Base-by-base conservation (phyloP, 78 protist genomes). In the Monocercomonoides exilis region DNA sequence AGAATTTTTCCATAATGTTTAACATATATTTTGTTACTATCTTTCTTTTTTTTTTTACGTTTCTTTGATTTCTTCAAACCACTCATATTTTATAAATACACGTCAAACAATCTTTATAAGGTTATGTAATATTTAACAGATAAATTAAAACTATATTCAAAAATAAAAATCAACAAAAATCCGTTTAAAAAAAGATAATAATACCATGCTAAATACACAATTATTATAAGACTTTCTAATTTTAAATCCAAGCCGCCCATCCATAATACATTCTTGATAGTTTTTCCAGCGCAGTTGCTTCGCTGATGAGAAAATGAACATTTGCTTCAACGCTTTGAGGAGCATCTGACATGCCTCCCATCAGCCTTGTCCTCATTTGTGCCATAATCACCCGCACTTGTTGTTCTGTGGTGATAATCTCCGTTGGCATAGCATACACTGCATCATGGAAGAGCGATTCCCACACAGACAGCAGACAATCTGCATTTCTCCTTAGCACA, bases 401-500 rank as follows among this genome's bases (percentile, higher is more conserved):
- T 38, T 4, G 45, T 32, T 33, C 82, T 32, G 82, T 33, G n/a
- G 82, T 79, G n/a, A 33, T 21, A 54, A 21, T 21, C 36, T 79
- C 43, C 45, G 5, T 21, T 6, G 82, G 82, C n/a, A 41, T 79
- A 33, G 5, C 82, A 6, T 5, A 21, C 21, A 79, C 82, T 33
- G 82, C 21, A 21, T 79, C 82, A 4, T 79, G 82, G 43, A 79
- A 21, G 21, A 33, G 36, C 5, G 82, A 6, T 29, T 54, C 89
- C 33, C 81, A 84, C 86, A 88, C 6, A 77, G 94, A 63, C 11
- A 87, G 42, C 36, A 91, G 80, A 44, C 89, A 34, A 44, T 82
- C 89, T 29, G 77, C 1, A 87, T 90, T 11, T n/a, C 6, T 29
- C n/a, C 94, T 80, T 45, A 93, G 63, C 81, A 91, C 89, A 11